Conservation (phyloP, 768 basidiomycete species). For the Pisolithus albus region DNA sequence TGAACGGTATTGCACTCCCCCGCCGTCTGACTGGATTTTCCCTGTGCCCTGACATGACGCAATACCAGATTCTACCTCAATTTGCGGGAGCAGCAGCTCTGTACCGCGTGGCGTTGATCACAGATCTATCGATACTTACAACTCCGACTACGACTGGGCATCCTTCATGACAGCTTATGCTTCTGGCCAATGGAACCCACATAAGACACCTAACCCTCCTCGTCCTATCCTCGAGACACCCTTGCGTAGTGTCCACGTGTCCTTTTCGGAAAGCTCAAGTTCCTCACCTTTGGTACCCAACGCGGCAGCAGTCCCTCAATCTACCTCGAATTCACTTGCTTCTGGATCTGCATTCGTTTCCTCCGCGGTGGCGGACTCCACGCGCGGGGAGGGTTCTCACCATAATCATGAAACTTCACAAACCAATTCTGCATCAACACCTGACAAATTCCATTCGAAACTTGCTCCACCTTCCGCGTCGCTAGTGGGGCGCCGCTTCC, state of each 20-base stretch:
- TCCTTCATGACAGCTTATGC: slow-evolving; percentile 75
- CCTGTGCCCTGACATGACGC: slow-evolving; percentile 13
- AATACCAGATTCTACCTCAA: slow-evolving; percentile 9
- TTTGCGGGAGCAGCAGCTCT: neutral
- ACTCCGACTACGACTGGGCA: slow-evolving; percentile 56
- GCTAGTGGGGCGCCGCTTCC: slow-evolving; percentile 34
- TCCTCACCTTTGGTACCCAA: neutral
- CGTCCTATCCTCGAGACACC: slow-evolving; percentile 21
- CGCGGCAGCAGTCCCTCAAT: slow-evolving; percentile 1
- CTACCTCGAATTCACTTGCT: slow-evolving; percentile 9
- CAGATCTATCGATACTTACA: slow-evolving; percentile 10
- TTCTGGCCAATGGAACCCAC: slow-evolving; percentile 74
- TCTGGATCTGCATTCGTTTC: slow-evolving; percentile 5
- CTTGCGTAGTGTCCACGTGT: slow-evolving; percentile 9
- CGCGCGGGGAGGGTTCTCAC: slow-evolving; percentile 15
- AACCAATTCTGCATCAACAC: slow-evolving; percentile 12
- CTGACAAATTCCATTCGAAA: slow-evolving; percentile 23
- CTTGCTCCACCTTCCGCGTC: slow-evolving; percentile 20
- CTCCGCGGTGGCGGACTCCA: slow-evolving; percentile 8
- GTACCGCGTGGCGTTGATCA: slow-evolving; percentile 7
- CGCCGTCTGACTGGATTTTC: slow-evolving; percentile 8
- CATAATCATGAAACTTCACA: neutral
- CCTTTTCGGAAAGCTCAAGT: slow-evolving; percentile 7
- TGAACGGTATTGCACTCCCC: slow-evolving; percentile 17
- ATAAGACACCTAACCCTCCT: slow-evolving; percentile 58